Base-by-base conservation (phyloP, 2,329 filamentous ascomycete genomes). In the Fusarium nanum region DNA sequence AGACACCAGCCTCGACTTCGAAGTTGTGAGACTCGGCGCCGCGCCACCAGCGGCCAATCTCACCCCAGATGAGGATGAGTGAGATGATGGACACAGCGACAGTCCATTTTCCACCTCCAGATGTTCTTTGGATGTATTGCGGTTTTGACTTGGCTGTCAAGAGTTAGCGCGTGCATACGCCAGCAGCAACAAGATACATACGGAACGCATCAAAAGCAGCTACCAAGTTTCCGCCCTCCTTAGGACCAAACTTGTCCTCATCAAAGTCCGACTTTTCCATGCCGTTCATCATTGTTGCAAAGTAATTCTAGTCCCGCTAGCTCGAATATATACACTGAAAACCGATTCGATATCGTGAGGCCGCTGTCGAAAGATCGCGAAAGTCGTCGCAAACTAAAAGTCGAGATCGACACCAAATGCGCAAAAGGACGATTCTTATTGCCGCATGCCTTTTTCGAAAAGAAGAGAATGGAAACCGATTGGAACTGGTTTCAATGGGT, bases 201-300 rank as follows among this genome's bases (percentile, higher is more conserved):
- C 94, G 95, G 80, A 99, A 99, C 72, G 94, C 95, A 84, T 99
- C 96, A 81, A 99, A 99, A 64, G 95, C 94, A 81, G 91, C 91
- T 76, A 97, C 89, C 61, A 91, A 87, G 79, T 69, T 74, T 42
- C 82, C 34, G 4, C 34, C 85, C 59, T 88, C 85, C 78, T 91
- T 91, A 74, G 93, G 90, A 76, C 88, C 92, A 83, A 97, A 97
- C 70, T 88, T 84, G 79, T 92, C 91, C 76, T 97, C 94, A 76
- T 94, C 87, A 74, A 94, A 67, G 58, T 56, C 57, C 73, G 88
- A 86, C 76, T 91, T 86, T 74, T 89, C 85, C 83, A 91, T 94
- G 76, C 91, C 92, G 86, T 96, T 93, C 93, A 97, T 96, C 65
- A 60, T 75, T 28, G 30, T 53, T 49, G 14, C 22, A 37, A 48